phyloP scores from a whole-genome alignment of 106 monocot genomes.

The Triglochin maritima region DNA sequence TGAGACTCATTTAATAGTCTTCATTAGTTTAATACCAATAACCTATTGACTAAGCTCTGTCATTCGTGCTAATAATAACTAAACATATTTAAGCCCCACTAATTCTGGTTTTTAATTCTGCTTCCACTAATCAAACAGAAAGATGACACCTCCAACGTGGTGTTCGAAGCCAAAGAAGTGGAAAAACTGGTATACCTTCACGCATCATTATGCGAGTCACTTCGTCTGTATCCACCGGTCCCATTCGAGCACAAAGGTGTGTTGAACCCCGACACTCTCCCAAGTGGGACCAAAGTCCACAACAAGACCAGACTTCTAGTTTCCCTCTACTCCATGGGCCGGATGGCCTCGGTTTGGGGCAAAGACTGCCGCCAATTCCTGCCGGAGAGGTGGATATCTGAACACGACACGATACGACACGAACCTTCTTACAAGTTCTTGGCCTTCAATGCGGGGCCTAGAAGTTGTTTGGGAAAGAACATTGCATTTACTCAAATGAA shows the following conservation, averaged over 20 bases:
- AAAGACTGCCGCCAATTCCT: conserved; percentile 49
- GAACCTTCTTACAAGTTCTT: conserved; percentile 46
- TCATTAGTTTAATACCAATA: no score
- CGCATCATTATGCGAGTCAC: conserved; percentile 43
- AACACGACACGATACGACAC: conserved; percentile 22
- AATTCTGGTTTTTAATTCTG: no score
- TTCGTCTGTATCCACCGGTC: conserved; percentile 50
- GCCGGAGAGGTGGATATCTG: conserved; percentile 57
- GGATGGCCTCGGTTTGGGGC: conserved; percentile 61
- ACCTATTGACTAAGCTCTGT: no score
- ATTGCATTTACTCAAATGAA: conserved; percentile 47
- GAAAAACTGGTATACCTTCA: conserved; percentile 23
- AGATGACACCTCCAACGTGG: no score
- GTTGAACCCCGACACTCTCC: conserved; percentile 22
- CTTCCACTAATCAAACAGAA: no score
- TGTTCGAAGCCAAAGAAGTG: no score
- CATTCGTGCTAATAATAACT: no score
- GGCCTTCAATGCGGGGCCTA: conserved; percentile 44
- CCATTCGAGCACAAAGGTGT: conserved; percentile 44
- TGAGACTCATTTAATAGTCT: no score
- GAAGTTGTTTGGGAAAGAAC: conserved; percentile 47
- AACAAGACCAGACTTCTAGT: conserved; percentile 5
- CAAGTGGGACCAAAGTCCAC: conserved; percentile 22
- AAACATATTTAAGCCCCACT: no score
- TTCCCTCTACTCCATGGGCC: conserved; percentile 36